A percentile compares a stretch with the other conserved stretches of the same genome.
phyloP scores from a whole-genome alignment of 495 filamentous ascomycete genomes.

The Xylaria flabelliformis region DNA sequence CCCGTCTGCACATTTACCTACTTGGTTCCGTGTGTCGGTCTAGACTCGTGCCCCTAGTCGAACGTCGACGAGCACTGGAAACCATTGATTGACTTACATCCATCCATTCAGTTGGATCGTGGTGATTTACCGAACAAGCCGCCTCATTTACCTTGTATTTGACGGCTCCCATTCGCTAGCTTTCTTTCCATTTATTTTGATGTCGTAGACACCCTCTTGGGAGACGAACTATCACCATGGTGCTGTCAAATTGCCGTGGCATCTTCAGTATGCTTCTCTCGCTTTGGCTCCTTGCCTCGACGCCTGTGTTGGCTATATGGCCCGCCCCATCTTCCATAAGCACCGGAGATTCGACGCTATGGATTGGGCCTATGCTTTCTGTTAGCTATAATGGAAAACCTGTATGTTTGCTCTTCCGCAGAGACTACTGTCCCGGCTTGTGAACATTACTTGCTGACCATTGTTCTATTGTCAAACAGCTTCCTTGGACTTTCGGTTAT shows the following conservation, averaged over 20 bases:
- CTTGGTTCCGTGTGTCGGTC: constrained; percentile 9
- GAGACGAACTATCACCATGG: constrained; percentile 16
- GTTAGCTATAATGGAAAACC: constrained; percentile 63
- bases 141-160: constrained; percentile 1
- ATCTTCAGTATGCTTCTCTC: constrained; percentile 42
- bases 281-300: constrained; percentile 41
- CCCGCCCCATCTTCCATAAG: constrained; percentile 60
- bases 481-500: constrained; percentile 52
- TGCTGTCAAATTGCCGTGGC: constrained; percentile 27
- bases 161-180: constrained; percentile 1
- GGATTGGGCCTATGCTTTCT: constrained; percentile 58
- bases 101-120: not conserved
- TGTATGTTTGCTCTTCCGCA: constrained; percentile 50
- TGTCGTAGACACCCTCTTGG: constrained; percentile 19
- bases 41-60: constrained; percentile 10
- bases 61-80: not conserved
- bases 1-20: not conserved
- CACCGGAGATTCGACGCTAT: constrained; percentile 61
- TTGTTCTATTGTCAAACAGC: constrained; percentile 43
- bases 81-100: not conserved
- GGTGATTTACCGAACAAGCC: not conserved
- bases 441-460: constrained; percentile 33
- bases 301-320: constrained; percentile 62
- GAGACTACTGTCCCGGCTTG: constrained; percentile 21
- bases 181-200: constrained; percentile 21